A percentile compares a stretch with the other conserved stretches of the same genome.
Conservation (phyloP, 805 yeast species). For the Scheffersomyces stipitis region DNA sequence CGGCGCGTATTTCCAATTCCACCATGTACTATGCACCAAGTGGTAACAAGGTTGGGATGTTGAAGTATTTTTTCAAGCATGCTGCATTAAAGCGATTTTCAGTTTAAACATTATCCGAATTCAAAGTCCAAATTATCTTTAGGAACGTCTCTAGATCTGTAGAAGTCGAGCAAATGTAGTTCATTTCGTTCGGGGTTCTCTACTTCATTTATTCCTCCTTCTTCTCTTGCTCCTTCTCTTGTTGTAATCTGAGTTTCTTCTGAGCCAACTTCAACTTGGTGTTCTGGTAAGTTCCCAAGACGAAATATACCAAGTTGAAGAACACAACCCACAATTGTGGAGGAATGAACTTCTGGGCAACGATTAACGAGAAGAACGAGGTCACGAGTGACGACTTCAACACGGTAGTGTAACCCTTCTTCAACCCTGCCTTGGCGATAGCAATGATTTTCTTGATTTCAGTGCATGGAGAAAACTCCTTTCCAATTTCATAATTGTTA, state of each 20-base stretch:
- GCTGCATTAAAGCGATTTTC: too few relatives aligned
- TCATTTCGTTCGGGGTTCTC: too few relatives aligned
- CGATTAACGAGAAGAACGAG: constrained; percentile 47
- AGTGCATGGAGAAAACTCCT: constrained; percentile 9
- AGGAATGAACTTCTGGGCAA: constrained; percentile 57
- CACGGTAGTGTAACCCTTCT: constrained; percentile 45
- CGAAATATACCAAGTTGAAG: constrained; percentile 55
- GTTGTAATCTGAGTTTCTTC: constrained; percentile 9
- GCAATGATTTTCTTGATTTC: constrained; percentile 10
- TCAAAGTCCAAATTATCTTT: too few relatives aligned
- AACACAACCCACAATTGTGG: constrained; percentile 68
- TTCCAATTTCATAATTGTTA: constrained; percentile 31
- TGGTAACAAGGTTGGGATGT: too few relatives aligned
- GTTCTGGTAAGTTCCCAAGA: constrained; percentile 64
- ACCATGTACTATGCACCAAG: too few relatives aligned
- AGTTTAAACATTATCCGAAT: too few relatives aligned
- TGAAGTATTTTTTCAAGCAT: too few relatives aligned
- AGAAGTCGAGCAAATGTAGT: too few relatives aligned
- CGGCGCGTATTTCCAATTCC: too few relatives aligned
- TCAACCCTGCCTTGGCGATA: constrained; percentile 32
- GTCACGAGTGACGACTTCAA: constrained; percentile 56
- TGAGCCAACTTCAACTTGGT: constrained; percentile 46
- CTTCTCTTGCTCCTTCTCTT: constrained; percentile 8
- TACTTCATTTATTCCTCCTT: constrained; percentile 3
- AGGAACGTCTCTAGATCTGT: too few relatives aligned